A percentile compares a stretch with the other conserved stretches of the same genome.
Evolutionary conservation across 805 yeast genomes (phyloP).

Genomic region (Myxozyma nipponensis): DNA sequence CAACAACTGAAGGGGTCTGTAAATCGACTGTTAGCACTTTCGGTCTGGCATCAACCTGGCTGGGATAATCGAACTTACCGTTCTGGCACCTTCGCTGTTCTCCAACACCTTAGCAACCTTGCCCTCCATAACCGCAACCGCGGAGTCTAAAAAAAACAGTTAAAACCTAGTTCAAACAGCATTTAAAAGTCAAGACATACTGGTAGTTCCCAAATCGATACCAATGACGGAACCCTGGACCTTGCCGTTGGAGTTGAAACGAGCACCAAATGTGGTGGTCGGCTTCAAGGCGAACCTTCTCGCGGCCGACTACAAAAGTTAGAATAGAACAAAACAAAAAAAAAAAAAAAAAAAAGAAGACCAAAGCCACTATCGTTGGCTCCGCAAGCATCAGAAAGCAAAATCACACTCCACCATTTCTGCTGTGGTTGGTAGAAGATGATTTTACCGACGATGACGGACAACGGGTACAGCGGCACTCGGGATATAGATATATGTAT

Average conservation of each 20-base stretch:
- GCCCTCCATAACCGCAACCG: conserved; percentile 82
- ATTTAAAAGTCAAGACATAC: conserved; percentile 10
- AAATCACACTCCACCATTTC: no score
- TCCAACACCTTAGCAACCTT: conserved; percentile 72
- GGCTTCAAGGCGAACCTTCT: conserved; percentile 8
- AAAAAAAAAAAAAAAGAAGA: background rate
- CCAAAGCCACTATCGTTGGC: background rate
- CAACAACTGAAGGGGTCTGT: conserved; percentile 84
- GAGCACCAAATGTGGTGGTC: conserved; percentile 33
- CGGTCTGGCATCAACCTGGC: background rate
- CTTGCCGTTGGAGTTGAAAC: conserved; percentile 48
- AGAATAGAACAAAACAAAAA: background rate
- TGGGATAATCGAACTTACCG: conserved; percentile 33
- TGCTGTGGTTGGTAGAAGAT: no score
- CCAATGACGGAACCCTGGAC: conserved; percentile 68
- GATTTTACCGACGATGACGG: no score
- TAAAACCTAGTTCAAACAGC: background rate
- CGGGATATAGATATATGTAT: no score
- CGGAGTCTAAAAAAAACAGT: conserved; percentile 49
- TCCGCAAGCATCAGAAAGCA: no score
- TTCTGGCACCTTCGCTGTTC: conserved; percentile 70
- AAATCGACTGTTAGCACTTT: background rate
- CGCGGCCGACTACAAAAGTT: conserved; percentile 1
- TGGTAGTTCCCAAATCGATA: conserved; percentile 83
- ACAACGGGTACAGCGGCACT: no score